These are phyloP conservation scores for Plasmodium gonderi DNA, from an alignment of 169 alveolate species.

Conservation along the genomic window DNA sequence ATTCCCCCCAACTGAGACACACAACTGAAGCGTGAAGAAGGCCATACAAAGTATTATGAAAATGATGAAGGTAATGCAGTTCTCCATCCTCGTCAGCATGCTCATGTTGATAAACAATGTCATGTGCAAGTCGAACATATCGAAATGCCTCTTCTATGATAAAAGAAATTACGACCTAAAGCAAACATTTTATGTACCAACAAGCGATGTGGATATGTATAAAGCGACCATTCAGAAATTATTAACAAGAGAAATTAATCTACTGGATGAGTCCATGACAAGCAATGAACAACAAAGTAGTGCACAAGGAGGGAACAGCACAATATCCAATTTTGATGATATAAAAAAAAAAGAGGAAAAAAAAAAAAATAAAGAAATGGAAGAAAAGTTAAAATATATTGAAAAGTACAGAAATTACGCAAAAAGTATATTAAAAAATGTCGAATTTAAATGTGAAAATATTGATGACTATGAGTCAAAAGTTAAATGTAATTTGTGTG, in stretches of 20 bases:
- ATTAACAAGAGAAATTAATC: constrained; percentile 14
- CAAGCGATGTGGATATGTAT: constrained; percentile 46
- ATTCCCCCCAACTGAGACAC: neutral
- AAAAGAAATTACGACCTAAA: constrained; percentile 33
- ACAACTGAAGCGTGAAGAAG: too few species aligned
- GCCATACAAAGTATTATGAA: too few species aligned
- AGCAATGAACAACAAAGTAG: neutral
- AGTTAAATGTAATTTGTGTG: constrained; percentile 46
- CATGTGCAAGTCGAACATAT: constrained; percentile 6
- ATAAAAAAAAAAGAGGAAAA: constrained; percentile 39
- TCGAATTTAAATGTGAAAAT: constrained; percentile 48
- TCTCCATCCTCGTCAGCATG: neutral
- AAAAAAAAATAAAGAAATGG: constrained; percentile 56
- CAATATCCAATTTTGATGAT: constrained; percentile 32
- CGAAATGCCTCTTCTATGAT: constrained; percentile 43
- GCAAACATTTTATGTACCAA: constrained; percentile 37
- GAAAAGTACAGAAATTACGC: constrained; percentile 72
- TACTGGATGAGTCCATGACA: constrained; percentile 11
- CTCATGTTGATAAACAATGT: neutral
- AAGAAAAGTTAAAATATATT: constrained; percentile 55
- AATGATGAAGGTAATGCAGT: neutral
- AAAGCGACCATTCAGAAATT: constrained; percentile 42
- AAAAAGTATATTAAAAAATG: constrained; percentile 26
- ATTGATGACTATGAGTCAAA: constrained; percentile 36
- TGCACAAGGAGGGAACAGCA: neutral